Evolutionary conservation across 2,329 filamentous ascomycete species (phyloP).

Genomic region (Pseudonectria buxi): DNA sequence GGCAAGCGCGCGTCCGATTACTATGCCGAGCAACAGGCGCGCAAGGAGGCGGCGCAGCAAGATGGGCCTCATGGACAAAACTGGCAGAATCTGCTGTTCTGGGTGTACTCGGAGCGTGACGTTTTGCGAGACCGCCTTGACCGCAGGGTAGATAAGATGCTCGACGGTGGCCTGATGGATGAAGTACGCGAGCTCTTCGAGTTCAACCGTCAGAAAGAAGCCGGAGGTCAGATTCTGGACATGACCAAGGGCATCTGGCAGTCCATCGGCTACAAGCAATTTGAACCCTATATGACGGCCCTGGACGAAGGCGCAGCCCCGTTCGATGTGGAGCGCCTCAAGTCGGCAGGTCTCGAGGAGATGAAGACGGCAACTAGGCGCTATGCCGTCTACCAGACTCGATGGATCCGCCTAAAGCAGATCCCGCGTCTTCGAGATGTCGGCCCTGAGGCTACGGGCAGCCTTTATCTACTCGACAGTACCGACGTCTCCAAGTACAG

Average conservation of each 20-base stretch:
- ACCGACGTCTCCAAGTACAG: constrained; percentile 60
- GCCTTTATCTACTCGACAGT: constrained; percentile 75
- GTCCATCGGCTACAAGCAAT: constrained; percentile 92
- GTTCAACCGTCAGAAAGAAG: constrained; percentile 29
- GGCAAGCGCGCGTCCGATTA: constrained; percentile 77
- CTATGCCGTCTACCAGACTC: constrained; percentile 77
- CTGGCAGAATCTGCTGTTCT: constrained; percentile 66
- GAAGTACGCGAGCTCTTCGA: constrained; percentile 43
- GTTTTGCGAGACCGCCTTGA: constrained; percentile 65
- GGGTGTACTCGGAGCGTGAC: constrained; percentile 72
- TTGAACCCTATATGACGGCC: constrained; percentile 62
- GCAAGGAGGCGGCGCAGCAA: constrained; percentile 25
- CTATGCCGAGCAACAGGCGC: constrained; percentile 67
- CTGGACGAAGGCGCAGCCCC: constrained; percentile 22
- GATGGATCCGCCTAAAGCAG: constrained; percentile 82
- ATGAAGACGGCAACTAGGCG: constrained; percentile 80
- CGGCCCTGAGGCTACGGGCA: constrained; percentile 42
- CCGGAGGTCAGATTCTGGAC: constrained; percentile 53
- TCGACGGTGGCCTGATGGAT: constrained; percentile 46
- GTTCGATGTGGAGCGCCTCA: constrained; percentile 47
- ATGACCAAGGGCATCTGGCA: constrained; percentile 85
- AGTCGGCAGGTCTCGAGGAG: constrained; percentile 56
- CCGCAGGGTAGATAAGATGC: constrained; percentile 76
- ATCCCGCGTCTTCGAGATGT: constrained; percentile 59
- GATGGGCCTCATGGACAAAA: constrained; percentile 16